Percentiles rank a stretch among this genome's conserved stretches.
These are phyloP conservation scores for Pichia inconspicua DNA, from an alignment of 1,139 yeast species.

Conservation along the genomic window DNA sequence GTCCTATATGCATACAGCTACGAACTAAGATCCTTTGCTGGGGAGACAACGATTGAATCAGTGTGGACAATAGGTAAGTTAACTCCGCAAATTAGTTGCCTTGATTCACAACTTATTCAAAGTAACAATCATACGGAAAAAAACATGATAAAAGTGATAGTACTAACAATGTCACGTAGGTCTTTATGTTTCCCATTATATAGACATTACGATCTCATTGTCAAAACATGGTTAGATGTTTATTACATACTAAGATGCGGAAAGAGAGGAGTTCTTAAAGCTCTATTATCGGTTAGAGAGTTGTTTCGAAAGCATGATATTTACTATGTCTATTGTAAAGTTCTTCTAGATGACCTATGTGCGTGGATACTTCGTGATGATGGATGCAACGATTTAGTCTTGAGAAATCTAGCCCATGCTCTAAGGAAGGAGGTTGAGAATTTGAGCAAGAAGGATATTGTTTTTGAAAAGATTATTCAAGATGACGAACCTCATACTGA, in stretches of 20 bases:
- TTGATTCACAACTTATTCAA: constrained; percentile 52
- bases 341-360: constrained; percentile 73
- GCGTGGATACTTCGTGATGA: constrained; percentile 66
- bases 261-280: constrained; percentile 52
- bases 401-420: constrained; percentile 64
- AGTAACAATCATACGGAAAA: constrained; percentile 31
- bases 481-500: constrained; percentile 5
- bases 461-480: constrained; percentile 31
- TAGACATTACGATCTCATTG: constrained; percentile 54
- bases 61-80: constrained; percentile 91
- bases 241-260: constrained; percentile 62
- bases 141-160: constrained; percentile 41
- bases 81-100: constrained; percentile 64
- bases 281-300: constrained; percentile 55
- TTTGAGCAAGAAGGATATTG: constrained; percentile 28
- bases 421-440: constrained; percentile 31
- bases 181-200: constrained; percentile 75
- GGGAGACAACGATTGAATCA: constrained; percentile 77
- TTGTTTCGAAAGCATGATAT: constrained; percentile 78
- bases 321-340: constrained; percentile 78
- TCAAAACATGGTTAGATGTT: constrained; percentile 70
- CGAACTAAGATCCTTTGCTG: constrained; percentile 58
- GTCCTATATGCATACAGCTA: constrained; percentile 66
- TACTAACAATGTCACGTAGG: constrained; percentile 59
- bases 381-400: constrained; percentile 37